Conservation (phyloP, 257 asterid genomes). For the Solanum pennellii region DNA sequence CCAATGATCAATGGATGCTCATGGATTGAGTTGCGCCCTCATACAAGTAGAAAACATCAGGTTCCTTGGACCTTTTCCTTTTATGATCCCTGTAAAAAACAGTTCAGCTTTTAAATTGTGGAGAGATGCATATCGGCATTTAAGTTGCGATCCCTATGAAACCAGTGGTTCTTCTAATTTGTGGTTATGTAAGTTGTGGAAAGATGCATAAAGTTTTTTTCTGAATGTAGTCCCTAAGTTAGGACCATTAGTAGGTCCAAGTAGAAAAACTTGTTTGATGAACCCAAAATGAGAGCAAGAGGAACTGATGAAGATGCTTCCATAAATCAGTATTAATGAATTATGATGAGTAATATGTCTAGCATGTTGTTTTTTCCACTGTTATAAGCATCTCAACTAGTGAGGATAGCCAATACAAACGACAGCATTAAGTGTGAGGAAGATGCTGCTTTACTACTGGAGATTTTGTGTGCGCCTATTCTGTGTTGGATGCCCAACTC, state of each 20-base stretch:
- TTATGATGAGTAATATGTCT: background rate
- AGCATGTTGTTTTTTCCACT: background rate
- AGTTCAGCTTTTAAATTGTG: background rate
- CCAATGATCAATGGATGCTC: conserved; percentile 91
- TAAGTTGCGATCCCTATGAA: background rate
- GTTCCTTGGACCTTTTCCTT: conserved; percentile 12
- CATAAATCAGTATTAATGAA: background rate
- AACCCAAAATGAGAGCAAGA: background rate
- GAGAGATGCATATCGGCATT: background rate
- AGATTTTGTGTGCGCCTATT: background rate
- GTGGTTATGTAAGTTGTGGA: background rate
- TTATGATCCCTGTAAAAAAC: background rate
- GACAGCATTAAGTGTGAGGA: background rate
- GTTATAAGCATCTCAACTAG: background rate
- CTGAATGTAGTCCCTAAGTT: background rate
- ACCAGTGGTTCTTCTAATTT: background rate
- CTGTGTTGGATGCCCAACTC: background rate
- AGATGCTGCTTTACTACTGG: background rate
- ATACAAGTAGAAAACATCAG: conserved; percentile 86
- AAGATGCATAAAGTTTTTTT: background rate
- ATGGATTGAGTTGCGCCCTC: conserved; percentile 81
- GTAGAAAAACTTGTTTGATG: background rate
- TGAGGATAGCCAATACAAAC: background rate
- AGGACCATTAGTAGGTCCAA: background rate
- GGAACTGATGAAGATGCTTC: background rate